These are phyloP conservation scores for Annona squamosa DNA, from an alignment of 164 flowering plant genomes.

Conservation along the genomic window DNA sequence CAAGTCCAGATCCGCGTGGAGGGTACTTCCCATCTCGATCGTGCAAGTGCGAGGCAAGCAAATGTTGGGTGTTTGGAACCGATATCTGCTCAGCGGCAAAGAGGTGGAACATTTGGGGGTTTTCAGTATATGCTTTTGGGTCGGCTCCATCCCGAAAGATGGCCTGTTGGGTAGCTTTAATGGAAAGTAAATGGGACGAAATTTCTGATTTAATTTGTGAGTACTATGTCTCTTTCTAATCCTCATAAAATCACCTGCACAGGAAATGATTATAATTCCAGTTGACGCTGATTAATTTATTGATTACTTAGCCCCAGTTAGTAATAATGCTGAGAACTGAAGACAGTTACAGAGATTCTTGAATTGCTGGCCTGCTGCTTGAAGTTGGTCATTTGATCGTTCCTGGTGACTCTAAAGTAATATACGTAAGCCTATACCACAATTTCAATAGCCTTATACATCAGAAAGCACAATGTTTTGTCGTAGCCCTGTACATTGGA, in stretches of 20 bases:
- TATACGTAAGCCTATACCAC: no score
- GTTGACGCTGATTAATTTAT: not conserved
- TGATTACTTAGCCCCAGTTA: not conserved
- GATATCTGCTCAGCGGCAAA: conserved; percentile 11
- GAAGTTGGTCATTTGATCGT: not conserved
- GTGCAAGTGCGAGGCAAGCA: conserved; percentile 9
- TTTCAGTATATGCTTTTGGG: not conserved
- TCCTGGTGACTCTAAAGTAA: not conserved
- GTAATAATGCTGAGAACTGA: not conserved
- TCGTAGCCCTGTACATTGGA: no score
- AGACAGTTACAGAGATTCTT: not conserved
- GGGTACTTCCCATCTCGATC: conserved; percentile 14
- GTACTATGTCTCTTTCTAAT: no score
- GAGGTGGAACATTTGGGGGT: conserved; percentile 10
- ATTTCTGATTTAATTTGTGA: no score
- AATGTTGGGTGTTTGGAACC: conserved; percentile 7
- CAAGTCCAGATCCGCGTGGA: conserved; percentile 11
- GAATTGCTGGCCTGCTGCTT: not conserved
- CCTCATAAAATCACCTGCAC: not conserved
- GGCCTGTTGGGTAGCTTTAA: not conserved
- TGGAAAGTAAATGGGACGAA: not conserved
- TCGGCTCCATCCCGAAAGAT: conserved; percentile 31
- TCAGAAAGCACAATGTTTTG: no score
- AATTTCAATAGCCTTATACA: no score
- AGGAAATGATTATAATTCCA: no score